Base-by-base conservation (phyloP, 75 land plant species). In the Gnetum montanum region DNA sequence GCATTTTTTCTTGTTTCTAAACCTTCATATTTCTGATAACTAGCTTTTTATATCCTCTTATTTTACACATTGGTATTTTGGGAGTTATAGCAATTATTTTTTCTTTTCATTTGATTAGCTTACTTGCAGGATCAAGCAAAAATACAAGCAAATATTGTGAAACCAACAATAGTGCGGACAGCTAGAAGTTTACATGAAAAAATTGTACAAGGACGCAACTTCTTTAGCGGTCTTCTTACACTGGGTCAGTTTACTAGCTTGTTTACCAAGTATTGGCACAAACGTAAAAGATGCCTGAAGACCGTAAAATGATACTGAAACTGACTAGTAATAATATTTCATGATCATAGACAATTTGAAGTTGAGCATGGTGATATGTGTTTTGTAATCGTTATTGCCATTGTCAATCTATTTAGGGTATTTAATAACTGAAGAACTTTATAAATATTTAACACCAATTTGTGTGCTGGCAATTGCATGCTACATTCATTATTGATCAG, bases 101-200 rank as follows among this genome's bases (percentile, higher is more conserved):
- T 58, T 41, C 58, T 71, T 38, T 73, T 73, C 65, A 72, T 75
- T 80, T 68, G 49, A 49, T 67, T 78, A 84, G 89, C 54, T 44
- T 58, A 62, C 50, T 47, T 70, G 76, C 95, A 88, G 95, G 79
- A 35, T 57, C 64, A 58, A 61, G 58, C 61, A 54, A 52, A n/a
- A 25, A 68, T 24, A 34, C 79, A 27, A 49, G 69, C 38, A 20
- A 40, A 60, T 57, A 60, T 34, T 35, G 47, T 64, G 34, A 71
- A 37, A 38, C 84, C 90, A 55, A 33, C 23, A 25, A 54, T 84
- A 70, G 98, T 84, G 57, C 73, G 54, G 51, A 50, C 69, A 53
- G 96, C 84, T 56, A 84, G 87, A 57, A 60, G 47, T 34, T 44
- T 77, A 13, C 78, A 67, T 41, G 78, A 88, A 45, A 74, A 73